Evolutionary conservation across 2,329 filamentous ascomycete species (phyloP).

Genomic region (Botryotinia narcissicola): DNA sequence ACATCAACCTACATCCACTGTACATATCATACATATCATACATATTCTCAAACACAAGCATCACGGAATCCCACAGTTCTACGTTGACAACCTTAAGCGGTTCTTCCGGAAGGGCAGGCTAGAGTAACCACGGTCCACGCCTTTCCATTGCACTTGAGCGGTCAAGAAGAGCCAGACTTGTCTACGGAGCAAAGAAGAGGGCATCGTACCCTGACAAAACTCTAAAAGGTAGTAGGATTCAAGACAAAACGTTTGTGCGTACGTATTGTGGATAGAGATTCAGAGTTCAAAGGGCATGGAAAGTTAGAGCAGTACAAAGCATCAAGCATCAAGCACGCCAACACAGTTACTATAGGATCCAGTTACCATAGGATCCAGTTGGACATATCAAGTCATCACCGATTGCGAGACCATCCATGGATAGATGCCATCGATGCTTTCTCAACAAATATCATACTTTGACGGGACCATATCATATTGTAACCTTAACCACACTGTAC

Average conservation of each 20-base stretch:
- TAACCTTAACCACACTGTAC: not conserved
- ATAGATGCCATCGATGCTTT: not conserved
- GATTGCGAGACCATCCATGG: not conserved
- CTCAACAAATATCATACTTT: not conserved
- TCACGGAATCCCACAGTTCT: not conserved
- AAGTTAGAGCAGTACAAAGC: not conserved
- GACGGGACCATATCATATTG: not conserved
- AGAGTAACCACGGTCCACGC: conserved; percentile 3
- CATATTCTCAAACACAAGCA: not conserved
- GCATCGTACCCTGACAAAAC: not conserved
- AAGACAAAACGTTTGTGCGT: conserved; percentile 9
- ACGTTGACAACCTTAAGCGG: not conserved
- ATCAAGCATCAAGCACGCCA: not conserved
- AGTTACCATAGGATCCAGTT: not conserved
- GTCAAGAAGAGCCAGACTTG: conserved; percentile 19
- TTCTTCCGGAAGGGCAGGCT: not conserved
- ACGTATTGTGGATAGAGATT: not conserved
- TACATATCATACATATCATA: not conserved
- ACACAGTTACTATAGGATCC: not conserved
- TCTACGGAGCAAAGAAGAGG: not conserved
- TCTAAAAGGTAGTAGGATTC: conserved; percentile 2
- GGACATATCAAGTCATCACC: conserved; percentile 10
- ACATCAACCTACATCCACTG: not conserved
- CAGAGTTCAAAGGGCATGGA: not conserved
- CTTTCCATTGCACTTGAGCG: conserved; percentile 19